Evolutionary conservation across 768 basidiomycete genomes (phyloP).

Genomic region (Boletus speciosus): DNA sequence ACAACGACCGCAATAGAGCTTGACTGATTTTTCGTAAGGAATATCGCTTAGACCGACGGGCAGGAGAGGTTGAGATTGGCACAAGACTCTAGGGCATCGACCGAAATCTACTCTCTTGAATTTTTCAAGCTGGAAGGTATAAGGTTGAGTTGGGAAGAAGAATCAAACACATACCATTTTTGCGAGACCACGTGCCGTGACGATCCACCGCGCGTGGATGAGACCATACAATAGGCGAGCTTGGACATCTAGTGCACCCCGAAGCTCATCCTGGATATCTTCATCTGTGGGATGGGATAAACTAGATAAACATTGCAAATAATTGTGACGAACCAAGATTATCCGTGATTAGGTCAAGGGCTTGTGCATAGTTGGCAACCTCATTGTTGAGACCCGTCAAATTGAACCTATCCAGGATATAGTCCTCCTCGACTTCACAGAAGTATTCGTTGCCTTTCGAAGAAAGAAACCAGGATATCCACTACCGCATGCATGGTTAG

Average conservation of each 20-base stretch:
- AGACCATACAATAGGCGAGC: conserved; percentile 92
- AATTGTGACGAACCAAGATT: conserved; percentile 68
- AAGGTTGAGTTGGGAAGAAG: neutral
- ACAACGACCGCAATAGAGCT: conserved; percentile 96
- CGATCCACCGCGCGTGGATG: conserved; percentile 96
- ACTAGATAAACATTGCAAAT: neutral
- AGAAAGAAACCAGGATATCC: conserved; percentile 97
- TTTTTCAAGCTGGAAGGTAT: conserved; percentile 72
- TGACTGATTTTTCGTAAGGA: conserved; percentile 98
- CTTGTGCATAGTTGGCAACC: conserved; percentile 90
- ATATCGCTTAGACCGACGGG: conserved; percentile 96
- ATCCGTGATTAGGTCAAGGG: conserved; percentile 94
- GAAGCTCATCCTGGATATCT: conserved; percentile 88
- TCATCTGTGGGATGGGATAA: conserved; percentile 56
- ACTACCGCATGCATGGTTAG: conserved; percentile 44
- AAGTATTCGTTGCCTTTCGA: conserved; percentile 99
- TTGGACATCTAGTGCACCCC: conserved; percentile 89
- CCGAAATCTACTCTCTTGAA: conserved; percentile 99
- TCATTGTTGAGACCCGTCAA: conserved; percentile 96
- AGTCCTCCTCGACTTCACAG: conserved; percentile 98
- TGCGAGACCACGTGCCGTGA: conserved; percentile 86
- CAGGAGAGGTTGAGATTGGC: conserved; percentile 90
- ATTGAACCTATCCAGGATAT: conserved; percentile 97
- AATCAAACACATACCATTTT: conserved; percentile 75
- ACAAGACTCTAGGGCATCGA: conserved; percentile 95